Evolutionary conservation across 2,329 filamentous ascomycete genomes (phyloP), one percentile per base, ranked within the genome.

Genomic region (Sporothrix brasiliensis): DNA sequence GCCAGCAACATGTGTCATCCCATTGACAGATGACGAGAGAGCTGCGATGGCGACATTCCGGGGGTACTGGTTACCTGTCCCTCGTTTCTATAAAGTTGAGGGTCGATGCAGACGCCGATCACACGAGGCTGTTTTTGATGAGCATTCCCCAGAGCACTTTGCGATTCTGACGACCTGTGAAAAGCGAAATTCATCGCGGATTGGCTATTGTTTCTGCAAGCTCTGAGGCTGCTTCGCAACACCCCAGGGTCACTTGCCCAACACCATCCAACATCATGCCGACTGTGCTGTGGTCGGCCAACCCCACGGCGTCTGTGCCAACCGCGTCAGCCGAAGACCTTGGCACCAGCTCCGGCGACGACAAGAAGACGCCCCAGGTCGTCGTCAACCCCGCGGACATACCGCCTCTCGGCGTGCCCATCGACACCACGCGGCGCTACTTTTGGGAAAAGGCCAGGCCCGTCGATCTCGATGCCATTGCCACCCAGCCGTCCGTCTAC

Each of bases 401-500:
- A 10, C 77, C 77, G 14, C 75, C 78, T 0, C 72, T 81, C 2
- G 79, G 79, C 1, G 76, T 73, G 4, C 73, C 77, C 1, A 34
- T 75, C 3, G 56, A 68, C 49, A 50, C 75, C 1, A 73, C 74
- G 56, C 78, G 75, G 56, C 74, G 74, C 1, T 80, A 79, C 65
- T 79, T 76, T 69, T 81, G 77, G 69, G 76, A 80, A 69, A 76
- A 75, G 11, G 71, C 74, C 19, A 75, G 67, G 21, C 24, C 49
- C 16, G 73, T 77, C 16, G 76, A 79, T 49, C 74, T 74, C 9
- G 76, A 79, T 69, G 80, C 79, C 10, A 76, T 80, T 7, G 80
- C 80, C 1, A 82, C 80, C 0, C 70, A 77, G 69, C 72, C 74
- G 21, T 78, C 76, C 39, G 80, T 82, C 1, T 82, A 79, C 30